Conservation (phyloP, 768 basidiomycete genomes). For the Rhizopogon sp. region DNA sequence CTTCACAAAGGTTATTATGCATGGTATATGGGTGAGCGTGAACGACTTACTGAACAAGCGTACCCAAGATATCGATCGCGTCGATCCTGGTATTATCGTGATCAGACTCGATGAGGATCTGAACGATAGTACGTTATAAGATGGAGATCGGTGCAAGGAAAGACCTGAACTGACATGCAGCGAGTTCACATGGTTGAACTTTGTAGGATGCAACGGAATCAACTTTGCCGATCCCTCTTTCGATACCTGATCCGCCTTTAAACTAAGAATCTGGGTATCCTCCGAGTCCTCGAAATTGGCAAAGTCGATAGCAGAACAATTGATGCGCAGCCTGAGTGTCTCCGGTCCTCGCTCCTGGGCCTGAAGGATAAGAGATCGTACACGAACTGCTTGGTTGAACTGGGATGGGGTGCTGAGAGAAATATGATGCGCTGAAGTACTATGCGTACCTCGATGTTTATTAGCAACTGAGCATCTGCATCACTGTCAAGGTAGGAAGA, state of each 20-base stretch:
- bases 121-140: background rate
- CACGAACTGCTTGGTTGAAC: conserved; percentile 68
- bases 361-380: conserved; percentile 54
- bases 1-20: conserved; percentile 16
- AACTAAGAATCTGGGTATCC: conserved; percentile 53
- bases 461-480: conserved; percentile 66
- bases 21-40: background rate
- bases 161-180: conserved; percentile 42
- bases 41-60: conserved; percentile 47
- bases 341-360: conserved; percentile 49
- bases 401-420: conserved; percentile 18
- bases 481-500: conserved; percentile 56
- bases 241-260: conserved; percentile 43
- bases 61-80: conserved; percentile 59
- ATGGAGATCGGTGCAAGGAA: background rate
- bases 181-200: conserved; percentile 65
- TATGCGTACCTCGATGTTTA: conserved; percentile 59
- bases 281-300: conserved; percentile 54
- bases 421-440: background rate
- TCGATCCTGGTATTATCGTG: conserved; percentile 70
- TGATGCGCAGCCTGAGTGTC: conserved; percentile 56
- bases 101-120: conserved; percentile 71
- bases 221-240: conserved; percentile 35
- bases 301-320: conserved; percentile 58
- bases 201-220: conserved; percentile 55